These are phyloP conservation scores for Arabis hirsuta DNA, from an alignment of 345 rosid species.

Conservation along the genomic window DNA sequence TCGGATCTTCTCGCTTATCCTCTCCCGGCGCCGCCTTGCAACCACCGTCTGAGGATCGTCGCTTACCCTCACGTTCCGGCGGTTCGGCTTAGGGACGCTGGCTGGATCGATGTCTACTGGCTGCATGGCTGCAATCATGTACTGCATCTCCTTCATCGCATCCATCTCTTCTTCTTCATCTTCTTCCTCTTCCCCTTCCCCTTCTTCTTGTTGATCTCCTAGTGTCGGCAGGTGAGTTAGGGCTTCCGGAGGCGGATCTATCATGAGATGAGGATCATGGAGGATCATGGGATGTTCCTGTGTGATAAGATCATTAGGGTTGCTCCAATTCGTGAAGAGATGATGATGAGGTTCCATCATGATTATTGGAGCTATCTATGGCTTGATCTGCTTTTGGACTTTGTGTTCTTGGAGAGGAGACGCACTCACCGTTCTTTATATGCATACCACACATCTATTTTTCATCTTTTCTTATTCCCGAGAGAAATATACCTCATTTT, in stretches of 20 bases:
- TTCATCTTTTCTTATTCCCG: too few relatives aligned
- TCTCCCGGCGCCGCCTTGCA: conserved; percentile 86
- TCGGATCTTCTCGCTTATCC: conserved; percentile 91
- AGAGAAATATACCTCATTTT: too few relatives aligned
- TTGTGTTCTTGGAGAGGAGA: conserved; percentile 2
- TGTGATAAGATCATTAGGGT: conserved; percentile 45
- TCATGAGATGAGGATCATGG: conserved; percentile 44
- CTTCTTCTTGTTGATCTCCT: conserved; percentile 20
- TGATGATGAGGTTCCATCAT: conserved; percentile 45
- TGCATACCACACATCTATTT: too few relatives aligned
- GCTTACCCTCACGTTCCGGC: conserved; percentile 85
- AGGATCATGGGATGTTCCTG: conserved; percentile 39
- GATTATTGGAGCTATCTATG: conserved; percentile 11
- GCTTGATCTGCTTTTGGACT: conserved; percentile 33
- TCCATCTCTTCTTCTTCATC: conserved; percentile 82
- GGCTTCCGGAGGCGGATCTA: conserved; percentile 42
- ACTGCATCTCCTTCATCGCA: conserved; percentile 89
- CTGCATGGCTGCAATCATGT: conserved; percentile 87
- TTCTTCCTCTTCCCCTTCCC: conserved; percentile 47
- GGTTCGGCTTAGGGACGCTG: conserved; percentile 73
- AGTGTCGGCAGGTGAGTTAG: conserved; percentile 33
- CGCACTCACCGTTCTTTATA: conserved; percentile 29
- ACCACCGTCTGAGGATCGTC: conserved; percentile 96
- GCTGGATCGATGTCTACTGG: conserved; percentile 89
- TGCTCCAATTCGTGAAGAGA: conserved; percentile 42